Evolutionary conservation across 2,329 filamentous ascomycete species (phyloP).

Genomic region (Verticillium isaacii): DNA sequence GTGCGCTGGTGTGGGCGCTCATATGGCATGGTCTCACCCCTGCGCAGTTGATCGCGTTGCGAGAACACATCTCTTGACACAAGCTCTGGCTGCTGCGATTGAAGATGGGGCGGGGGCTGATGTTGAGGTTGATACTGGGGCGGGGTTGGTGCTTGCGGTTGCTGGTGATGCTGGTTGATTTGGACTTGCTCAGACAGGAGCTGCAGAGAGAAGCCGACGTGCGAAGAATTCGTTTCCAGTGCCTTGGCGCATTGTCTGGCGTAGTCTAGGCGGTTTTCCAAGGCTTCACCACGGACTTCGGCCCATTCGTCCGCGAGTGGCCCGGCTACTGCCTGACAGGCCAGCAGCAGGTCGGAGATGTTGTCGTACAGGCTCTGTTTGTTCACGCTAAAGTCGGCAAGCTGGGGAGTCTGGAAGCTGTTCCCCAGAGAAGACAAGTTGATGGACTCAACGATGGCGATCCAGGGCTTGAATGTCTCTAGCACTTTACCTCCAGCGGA

Average conservation of each 20-base stretch:
- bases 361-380: slow-evolving; percentile 95
- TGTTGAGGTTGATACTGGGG: slow-evolving; percentile 22
- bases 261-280: slow-evolving; percentile 80
- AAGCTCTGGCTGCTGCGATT: slow-evolving; percentile 24
- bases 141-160: background rate
- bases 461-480: slow-evolving; percentile 86
- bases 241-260: slow-evolving; percentile 74
- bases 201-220: slow-evolving; percentile 83
- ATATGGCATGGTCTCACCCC: slow-evolving; percentile 54
- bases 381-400: slow-evolving; percentile 81
- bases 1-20: slow-evolving; percentile 50
- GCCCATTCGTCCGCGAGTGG: slow-evolving; percentile 95
- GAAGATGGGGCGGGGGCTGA: slow-evolving; percentile 15
- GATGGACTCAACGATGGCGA: slow-evolving; percentile 85
- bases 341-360: slow-evolving; percentile 80
- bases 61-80: slow-evolving; percentile 37
- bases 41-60: slow-evolving; percentile 47
- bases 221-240: slow-evolving; percentile 79
- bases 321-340: slow-evolving; percentile 86
- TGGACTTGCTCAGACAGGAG: slow-evolving; percentile 79
- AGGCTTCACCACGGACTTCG: slow-evolving; percentile 80
- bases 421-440: slow-evolving; percentile 77
- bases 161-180: slow-evolving; percentile 42
- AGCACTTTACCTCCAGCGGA: slow-evolving; percentile 72
- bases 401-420: slow-evolving; percentile 75